A percentile compares a stretch with the other conserved stretches of the same genome.
phyloP scores from a whole-genome alignment of 768 basidiomycete genomes.

The Amanita polypyramis region DNA sequence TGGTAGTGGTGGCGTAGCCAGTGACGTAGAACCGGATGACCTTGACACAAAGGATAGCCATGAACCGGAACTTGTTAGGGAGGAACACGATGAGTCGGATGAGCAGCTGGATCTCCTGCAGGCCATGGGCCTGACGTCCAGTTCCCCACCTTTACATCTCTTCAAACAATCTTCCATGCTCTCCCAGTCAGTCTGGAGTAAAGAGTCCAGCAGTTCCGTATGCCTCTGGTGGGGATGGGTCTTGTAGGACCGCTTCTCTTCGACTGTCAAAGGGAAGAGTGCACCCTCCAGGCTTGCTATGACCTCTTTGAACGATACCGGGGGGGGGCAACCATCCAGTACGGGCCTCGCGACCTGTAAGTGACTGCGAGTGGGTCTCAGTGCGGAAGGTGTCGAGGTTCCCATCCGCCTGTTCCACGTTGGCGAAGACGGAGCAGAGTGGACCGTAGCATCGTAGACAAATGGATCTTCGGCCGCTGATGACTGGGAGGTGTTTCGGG shows the following conservation, averaged over 20 bases:
- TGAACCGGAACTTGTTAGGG: slow-evolving; percentile 5
- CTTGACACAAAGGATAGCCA: slow-evolving; percentile 8
- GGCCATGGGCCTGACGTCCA: slow-evolving; percentile 2
- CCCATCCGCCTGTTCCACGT: not conserved
- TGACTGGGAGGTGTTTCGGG: not conserved
- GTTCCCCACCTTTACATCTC: slow-evolving; percentile 25
- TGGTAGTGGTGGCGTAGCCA: slow-evolving; percentile 15
- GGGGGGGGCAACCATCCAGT: slow-evolving; percentile 25
- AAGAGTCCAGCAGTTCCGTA: slow-evolving; percentile 29
- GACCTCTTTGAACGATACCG: slow-evolving; percentile 48
- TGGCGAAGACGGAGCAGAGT: slow-evolving; percentile 8
- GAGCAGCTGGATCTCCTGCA: slow-evolving; percentile 14
- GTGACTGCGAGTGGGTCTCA: slow-evolving; percentile 12
- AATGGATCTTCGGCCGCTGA: slow-evolving; percentile 9
- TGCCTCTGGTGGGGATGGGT: slow-evolving; percentile 14
- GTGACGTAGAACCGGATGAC: slow-evolving; percentile 12
- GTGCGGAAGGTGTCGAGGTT: slow-evolving; percentile 15
- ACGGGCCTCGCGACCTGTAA: slow-evolving; percentile 13
- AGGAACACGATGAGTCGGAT: slow-evolving; percentile 7
- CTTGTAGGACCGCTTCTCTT: slow-evolving; percentile 16
- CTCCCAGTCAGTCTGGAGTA: slow-evolving; percentile 35
- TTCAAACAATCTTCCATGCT: slow-evolving; percentile 23
- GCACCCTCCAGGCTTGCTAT: slow-evolving; percentile 46
- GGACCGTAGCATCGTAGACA: slow-evolving; percentile 13
- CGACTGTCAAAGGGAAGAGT: slow-evolving; percentile 35